Conservation (phyloP, 2,329 filamentous ascomycete species). For the Neonectria neomacrospora region DNA sequence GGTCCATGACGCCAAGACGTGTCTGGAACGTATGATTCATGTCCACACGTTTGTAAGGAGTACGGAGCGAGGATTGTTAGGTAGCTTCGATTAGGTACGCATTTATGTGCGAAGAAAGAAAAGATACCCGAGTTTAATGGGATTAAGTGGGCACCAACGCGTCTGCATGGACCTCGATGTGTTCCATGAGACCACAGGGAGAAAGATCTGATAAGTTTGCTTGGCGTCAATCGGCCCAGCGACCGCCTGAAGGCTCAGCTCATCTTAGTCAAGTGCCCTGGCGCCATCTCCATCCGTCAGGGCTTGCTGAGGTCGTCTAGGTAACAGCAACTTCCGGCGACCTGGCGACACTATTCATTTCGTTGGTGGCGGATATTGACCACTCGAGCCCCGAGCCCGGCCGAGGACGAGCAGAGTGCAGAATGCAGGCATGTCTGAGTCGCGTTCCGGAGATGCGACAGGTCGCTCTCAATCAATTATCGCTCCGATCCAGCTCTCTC, state of each 20-base stretch:
- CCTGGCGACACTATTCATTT: slow-evolving; percentile 9
- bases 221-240: slow-evolving; percentile 41
- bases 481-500: slow-evolving; percentile 30
- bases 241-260: slow-evolving; percentile 29
- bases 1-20: slow-evolving; percentile 19
- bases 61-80: background rate
- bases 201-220: slow-evolving; percentile 43
- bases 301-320: slow-evolving; percentile 16
- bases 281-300: background rate
- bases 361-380: slow-evolving; percentile 2
- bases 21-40: slow-evolving; percentile 33
- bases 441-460: slow-evolving; percentile 1
- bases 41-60: slow-evolving; percentile 12
- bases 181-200: slow-evolving; percentile 25
- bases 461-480: slow-evolving; percentile 14
- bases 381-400: slow-evolving; percentile 10
- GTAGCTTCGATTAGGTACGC: slow-evolving; percentile 17
- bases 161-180: slow-evolving; percentile 20
- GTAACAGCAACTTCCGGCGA: slow-evolving; percentile 11
- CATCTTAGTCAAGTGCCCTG: background rate
- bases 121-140: slow-evolving; percentile 34
- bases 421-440: slow-evolving; percentile 25
- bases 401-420: slow-evolving; percentile 1
- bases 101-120: slow-evolving; percentile 20
- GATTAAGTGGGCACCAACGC: slow-evolving; percentile 22